These are phyloP conservation scores for Aspergillus sp. DNA, from an alignment of 2,329 filamentous ascomycete species.

Conservation along the genomic window DNA sequence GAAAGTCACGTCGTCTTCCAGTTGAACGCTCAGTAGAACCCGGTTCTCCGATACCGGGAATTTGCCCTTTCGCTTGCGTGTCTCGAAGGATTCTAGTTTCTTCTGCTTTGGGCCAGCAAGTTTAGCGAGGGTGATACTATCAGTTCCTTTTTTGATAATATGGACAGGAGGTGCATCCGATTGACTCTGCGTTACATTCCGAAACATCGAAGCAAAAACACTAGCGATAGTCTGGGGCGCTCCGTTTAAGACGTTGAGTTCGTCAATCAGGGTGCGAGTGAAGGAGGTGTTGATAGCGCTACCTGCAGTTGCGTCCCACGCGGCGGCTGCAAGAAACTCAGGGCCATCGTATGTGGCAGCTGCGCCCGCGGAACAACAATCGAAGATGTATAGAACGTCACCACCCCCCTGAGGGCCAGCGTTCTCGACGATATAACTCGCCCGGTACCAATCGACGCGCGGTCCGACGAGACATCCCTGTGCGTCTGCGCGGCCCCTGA, in stretches of 20 bases:
- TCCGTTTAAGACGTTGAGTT: constrained; percentile 2
- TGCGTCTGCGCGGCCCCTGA: not conserved
- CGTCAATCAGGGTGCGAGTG: constrained; percentile 2
- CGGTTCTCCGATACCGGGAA: not conserved
- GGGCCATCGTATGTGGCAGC: constrained; percentile 2
- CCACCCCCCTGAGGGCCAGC: not conserved
- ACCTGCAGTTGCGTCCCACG: constrained; percentile 6
- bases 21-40: constrained; percentile 4
- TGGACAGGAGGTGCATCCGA: constrained; percentile 3
- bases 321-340: constrained; percentile 4
- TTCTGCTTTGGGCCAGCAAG: not conserved
- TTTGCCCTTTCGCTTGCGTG: not conserved
- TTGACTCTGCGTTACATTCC: constrained; percentile 3
- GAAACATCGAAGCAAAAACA: constrained; percentile 1
- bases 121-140: constrained; percentile 4
- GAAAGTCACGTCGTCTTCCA: constrained; percentile 1
- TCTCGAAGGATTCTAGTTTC: not conserved
- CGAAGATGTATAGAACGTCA: constrained; percentile 4
- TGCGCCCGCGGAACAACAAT: constrained; percentile 4
- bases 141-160: constrained; percentile 3
- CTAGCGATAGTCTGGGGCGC: constrained; percentile 2
- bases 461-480: constrained; percentile 1
- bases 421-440: constrained; percentile 1
- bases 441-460: constrained; percentile 2
- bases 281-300: constrained; percentile 8